Base-by-base conservation (phyloP, 768 basidiomycete species). In the Lentinula sp. region DNA sequence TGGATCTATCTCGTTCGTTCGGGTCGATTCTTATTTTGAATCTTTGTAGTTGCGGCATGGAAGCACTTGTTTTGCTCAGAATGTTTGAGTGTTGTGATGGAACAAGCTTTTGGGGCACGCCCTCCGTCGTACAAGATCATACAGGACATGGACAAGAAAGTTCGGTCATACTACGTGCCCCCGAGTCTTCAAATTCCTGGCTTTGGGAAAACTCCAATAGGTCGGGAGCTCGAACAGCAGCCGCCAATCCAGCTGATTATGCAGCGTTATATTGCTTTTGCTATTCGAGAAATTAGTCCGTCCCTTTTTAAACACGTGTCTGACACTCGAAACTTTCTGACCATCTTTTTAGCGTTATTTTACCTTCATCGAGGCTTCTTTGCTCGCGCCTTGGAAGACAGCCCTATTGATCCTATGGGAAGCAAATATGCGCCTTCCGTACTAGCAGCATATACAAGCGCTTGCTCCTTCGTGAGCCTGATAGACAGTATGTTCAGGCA, bases 281-380 rank as follows among this genome's bases (percentile, higher is more conserved):
- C 86, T 4, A 88, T 89, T 64, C 83, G 77, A 69, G 87, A 89
- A 70, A 87, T 87, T 41, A 81, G 87, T 85, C 65, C 66, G 81
- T 70, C 45, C 33, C 42, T 23, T 42, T 45, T 28, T 20, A 35
- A 54, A 48, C 62, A 54, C 33, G 59, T 53, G 43, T 33, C 50
- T 53, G 53, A 43, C 20, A 15, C 57, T 54, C 43, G 49, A 32
- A 35, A 33, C 3, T 20, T 39, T 54, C 53, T 54, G 8, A 56
- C 41, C 28, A 7, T 42, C 62, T 63, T 35, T 41, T 28, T 63
- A 87, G 86, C 83, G 12, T 70, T 88, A 33, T 87, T 89, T 66
- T 88, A 88, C 65, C 85, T 90, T 79, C 87, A 90, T 70, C 80
- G 87, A 52, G 86, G 86, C 6, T 90, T 85, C 75, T 90, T 90